These are phyloP conservation scores for Globisporangium uncinulatum DNA, from an alignment of 352 stramenopile genomes.

Conservation along the genomic window DNA sequence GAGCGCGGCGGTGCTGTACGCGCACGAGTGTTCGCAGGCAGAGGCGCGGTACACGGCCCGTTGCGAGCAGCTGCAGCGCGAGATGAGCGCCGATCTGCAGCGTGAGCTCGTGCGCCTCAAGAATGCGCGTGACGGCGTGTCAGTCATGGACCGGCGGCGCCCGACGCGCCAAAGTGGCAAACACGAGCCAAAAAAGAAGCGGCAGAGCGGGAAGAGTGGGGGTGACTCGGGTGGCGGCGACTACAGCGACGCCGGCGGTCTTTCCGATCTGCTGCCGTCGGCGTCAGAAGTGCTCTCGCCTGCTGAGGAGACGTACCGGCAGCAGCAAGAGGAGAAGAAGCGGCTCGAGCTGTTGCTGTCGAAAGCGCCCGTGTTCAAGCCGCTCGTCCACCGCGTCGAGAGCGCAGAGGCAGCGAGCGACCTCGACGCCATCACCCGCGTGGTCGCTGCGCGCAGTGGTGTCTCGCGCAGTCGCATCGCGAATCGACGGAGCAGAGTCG, in stretches of 20 bases:
- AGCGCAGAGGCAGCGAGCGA: slow-evolving; percentile 29
- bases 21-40: slow-evolving; percentile 37
- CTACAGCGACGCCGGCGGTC: slow-evolving; percentile 13
- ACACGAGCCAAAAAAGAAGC: slow-evolving; percentile 9
- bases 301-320: slow-evolving; percentile 24
- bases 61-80: slow-evolving; percentile 40
- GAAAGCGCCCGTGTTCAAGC: slow-evolving; percentile 41
- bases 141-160: slow-evolving; percentile 55
- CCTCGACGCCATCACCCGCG: slow-evolving; percentile 27
- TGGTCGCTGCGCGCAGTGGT: slow-evolving; percentile 9
- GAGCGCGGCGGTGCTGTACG: slow-evolving; percentile 25
- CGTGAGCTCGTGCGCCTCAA: slow-evolving; percentile 49
- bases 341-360: slow-evolving; percentile 43
- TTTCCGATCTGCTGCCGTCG: neutral
- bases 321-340: slow-evolving; percentile 51
- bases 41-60: slow-evolving; percentile 29
- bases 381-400: slow-evolving; percentile 29
- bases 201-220: slow-evolving; percentile 7
- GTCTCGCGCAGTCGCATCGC: neutral
- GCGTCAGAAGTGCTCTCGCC: slow-evolving; percentile 13
- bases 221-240: neutral
- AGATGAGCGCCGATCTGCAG: slow-evolving; percentile 44
- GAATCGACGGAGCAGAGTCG: neutral
- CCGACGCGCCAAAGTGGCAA: slow-evolving; percentile 10
- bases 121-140: slow-evolving; percentile 55